phyloP scores from a whole-genome alignment of 176 grass and related monocot species.

The Avena sativa region DNA sequence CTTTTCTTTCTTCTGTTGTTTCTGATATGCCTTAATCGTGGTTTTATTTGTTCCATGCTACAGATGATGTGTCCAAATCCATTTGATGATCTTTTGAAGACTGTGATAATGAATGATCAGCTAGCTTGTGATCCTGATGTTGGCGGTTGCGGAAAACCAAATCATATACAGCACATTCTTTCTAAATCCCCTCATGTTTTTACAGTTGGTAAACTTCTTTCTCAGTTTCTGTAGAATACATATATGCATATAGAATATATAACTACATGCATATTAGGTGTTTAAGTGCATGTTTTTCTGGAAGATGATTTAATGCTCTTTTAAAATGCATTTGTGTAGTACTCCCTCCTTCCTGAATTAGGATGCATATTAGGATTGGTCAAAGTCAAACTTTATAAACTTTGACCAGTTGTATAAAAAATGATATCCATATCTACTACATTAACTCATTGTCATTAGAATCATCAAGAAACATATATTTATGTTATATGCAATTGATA shows the following conservation, averaged over 20 bases:
- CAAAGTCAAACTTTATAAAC: too few relatives aligned
- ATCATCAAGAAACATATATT: too few relatives aligned
- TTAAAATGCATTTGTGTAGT: neutral
- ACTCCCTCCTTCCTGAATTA: too few relatives aligned
- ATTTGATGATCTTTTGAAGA: constrained; percentile 92
- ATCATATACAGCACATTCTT: constrained; percentile 93
- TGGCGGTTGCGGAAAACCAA: constrained; percentile 82
- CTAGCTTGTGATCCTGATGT: constrained; percentile 82
- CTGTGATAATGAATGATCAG: constrained; percentile 89
- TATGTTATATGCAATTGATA: too few relatives aligned
- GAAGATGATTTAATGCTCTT: constrained; percentile 8
- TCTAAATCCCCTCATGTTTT: constrained; percentile 87
- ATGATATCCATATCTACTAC: too few relatives aligned
- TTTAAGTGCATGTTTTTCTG: neutral
- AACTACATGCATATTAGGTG: neutral
- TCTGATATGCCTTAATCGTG: neutral
- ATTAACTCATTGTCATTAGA: too few relatives aligned
- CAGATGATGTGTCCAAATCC: constrained; percentile 83
- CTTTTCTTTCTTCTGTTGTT: constrained; percentile 19
- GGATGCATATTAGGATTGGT: too few relatives aligned
- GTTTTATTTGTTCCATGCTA: constrained; percentile 32
- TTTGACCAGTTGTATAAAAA: too few relatives aligned
- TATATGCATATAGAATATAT: neutral
- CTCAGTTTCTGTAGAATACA: constrained; percentile 39
- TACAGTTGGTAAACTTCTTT: constrained; percentile 75